Conservation (phyloP, 768 basidiomycete genomes). For the Boletus vermiculosoides region DNA sequence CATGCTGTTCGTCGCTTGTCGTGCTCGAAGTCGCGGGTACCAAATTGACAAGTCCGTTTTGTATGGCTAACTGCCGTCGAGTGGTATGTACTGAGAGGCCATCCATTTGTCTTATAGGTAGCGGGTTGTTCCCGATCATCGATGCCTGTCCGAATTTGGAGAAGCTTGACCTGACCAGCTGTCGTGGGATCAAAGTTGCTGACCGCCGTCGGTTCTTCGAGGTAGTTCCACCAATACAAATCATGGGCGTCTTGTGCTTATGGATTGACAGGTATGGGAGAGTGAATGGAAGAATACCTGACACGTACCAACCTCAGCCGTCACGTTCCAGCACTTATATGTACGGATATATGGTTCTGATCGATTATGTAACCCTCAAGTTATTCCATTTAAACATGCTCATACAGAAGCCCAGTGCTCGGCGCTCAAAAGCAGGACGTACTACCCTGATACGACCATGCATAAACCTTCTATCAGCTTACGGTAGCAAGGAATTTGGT, state of each 20-base stretch:
- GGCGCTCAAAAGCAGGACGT: not conserved
- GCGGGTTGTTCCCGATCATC: constrained; percentile 54
- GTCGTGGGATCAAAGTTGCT: constrained; percentile 56
- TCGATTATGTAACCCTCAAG: not conserved
- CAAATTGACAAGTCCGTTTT: constrained; percentile 52
- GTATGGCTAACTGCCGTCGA: not conserved
- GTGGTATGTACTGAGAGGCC: not conserved
- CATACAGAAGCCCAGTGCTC: not conserved
- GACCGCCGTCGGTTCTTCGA: constrained; percentile 70
- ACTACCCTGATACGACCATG: not conserved
- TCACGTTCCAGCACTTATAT: not conserved
- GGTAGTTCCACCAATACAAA: constrained; percentile 29
- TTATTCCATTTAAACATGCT: not conserved
- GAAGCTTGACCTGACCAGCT: constrained; percentile 64
- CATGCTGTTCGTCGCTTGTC: constrained; percentile 47
- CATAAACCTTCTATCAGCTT: not conserved
- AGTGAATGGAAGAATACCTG: constrained; percentile 11
- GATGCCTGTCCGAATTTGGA: constrained; percentile 53
- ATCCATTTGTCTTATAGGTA: constrained; percentile 35
- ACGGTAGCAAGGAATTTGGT: not conserved
- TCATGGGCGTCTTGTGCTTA: not conserved
- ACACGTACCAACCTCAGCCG: not conserved
- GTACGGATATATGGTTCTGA: not conserved
- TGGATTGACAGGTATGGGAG: constrained; percentile 26
- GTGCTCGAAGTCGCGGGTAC: constrained; percentile 56